Evolutionary conservation across 169 alveolate species (phyloP), one percentile per base, ranked within the genome.

Genomic region (Babesia microti): DNA sequence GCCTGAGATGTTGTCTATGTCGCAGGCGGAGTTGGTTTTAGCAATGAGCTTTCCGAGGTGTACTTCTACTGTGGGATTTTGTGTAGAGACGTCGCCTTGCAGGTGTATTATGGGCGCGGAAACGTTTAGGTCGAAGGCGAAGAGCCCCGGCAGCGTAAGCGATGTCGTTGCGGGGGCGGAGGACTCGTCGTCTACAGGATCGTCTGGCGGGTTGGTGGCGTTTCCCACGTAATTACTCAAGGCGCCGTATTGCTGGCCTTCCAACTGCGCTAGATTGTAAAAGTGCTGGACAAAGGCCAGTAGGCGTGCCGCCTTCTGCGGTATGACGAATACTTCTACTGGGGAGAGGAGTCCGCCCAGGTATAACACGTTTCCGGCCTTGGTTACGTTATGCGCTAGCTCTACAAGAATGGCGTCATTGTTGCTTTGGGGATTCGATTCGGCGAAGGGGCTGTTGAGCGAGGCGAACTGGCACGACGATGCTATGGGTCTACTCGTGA

Each of bases 41-140:
- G 80, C 68, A 9, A 71, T 45, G 14, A 78, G 73, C 26, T 80
- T 82, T 18, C 90, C 90, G 30, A 78, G 56, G 55, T 78, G 84
- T 12, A 78, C 28, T 17, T 81, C 78, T 6, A 78, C 79, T 14
- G 52, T 23, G 23, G 48, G 56, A 6, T 47, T 48, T 34, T 43
- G 17, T 9, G 17, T 41, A n/a, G 19, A 51, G 37, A 15, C 33
- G 53, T n/a, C n/a, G n/a, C n/a, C n/a, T n/a, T 63, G 53, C 15
- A 63, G 29, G 21, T 53, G 15, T 28, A 63, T 43, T 15, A 63
- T 63, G 5, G 75, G 75, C 9, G 75, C 75, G 9, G 67, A 42
- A 35, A 63, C 51, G 51, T 63, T 63, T 24, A 63, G 45, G 18
- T 63, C 68, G 19, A 63, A 63, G 15, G 54, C 37, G 36, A 59